Base-by-base conservation (phyloP, 108 stramenopile genomes). In the Seminavis robusta region DNA sequence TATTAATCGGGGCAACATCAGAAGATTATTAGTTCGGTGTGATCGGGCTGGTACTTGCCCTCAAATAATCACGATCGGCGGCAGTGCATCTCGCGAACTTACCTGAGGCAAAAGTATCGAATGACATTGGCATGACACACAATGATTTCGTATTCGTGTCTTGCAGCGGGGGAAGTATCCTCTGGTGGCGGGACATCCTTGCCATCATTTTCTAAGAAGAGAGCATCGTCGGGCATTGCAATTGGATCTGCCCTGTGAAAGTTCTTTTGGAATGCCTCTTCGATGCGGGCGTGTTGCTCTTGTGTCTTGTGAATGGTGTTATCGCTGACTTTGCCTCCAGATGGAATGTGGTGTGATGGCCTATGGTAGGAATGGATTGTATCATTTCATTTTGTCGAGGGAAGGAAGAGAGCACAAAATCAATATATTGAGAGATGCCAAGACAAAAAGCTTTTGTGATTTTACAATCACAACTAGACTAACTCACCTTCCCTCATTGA, bases 91-190 rank as follows among this genome's bases (percentile, higher is more conserved):
- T n/a, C n/a, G n/a, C n/a, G n/a, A n/a, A n/a, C n/a, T n/a, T n/a
- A n/a, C 1, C 95, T 78, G 49, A 89, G 81, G 16, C 91, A 70
- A 57, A 94, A 92, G 72, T 94, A 96, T 7, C 95, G 90, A 73
- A 96, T 96, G n/a, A 97, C 94, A 52, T 94, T 97, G 55, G 87
- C 95, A 52, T 97, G 95, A 51, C 95, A 90, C 8, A 97, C 90
- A 37, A 97, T 83, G 39, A 97, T 83, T 67, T 94, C 92, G 62
- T 91, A 94, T 61, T 94, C 89, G 60, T 96, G 91, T 21, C 78
- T 65, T 33, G 65, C 28, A 17, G 53, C 51, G 8, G 49, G 30
- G 20, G 37, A 57, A 24, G 65, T 49, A 28, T 71, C 45, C 9
- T 43, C 49, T 47, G 30, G 6, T n/a, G 34, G 43, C 57, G 6